Conservation (phyloP, 345 rosid species). For the Hevea brasiliensis region DNA sequence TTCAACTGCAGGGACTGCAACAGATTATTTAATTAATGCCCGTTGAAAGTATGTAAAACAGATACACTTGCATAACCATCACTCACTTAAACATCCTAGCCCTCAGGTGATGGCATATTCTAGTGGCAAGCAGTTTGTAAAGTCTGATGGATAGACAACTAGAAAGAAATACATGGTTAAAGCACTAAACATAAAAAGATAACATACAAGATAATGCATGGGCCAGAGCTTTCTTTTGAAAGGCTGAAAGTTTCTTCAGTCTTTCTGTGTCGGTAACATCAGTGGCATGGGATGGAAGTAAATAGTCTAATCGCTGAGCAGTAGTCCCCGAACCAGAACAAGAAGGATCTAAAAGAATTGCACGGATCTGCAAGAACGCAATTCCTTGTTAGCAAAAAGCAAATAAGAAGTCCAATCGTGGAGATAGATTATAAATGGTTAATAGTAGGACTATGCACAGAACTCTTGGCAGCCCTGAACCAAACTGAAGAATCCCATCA, state of each 20-base stretch:
- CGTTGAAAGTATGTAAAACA: too few species aligned
- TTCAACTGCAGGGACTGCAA: slow-evolving; percentile 61
- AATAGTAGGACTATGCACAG: too few species aligned
- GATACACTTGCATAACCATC: neutral
- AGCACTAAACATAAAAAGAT: neutral
- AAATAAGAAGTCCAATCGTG: neutral
- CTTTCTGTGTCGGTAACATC: slow-evolving; percentile 43
- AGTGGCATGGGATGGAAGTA: slow-evolving; percentile 67
- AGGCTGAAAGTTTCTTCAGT: slow-evolving; percentile 71
- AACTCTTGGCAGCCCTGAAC: too few species aligned
- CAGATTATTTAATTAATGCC: neutral
- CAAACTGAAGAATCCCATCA: too few species aligned
- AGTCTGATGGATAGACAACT: neutral
- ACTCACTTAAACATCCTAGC: neutral
- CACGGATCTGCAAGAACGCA: slow-evolving; percentile 50
- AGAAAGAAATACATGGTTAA: neutral
- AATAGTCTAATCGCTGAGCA: slow-evolving; percentile 81
- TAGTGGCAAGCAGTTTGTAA: neutral
- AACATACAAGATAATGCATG: slow-evolving; percentile 82
- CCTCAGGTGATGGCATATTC: neutral
- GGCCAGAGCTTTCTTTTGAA: slow-evolving; percentile 79
- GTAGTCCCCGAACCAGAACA: slow-evolving; percentile 94
- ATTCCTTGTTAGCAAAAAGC: slow-evolving; percentile 1
- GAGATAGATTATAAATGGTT: neutral
- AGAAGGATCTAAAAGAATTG: slow-evolving; percentile 91